These are phyloP conservation scores for Erysiphe pulchra DNA, from an alignment of 2,329 filamentous ascomycete genomes.

Conservation along the genomic window DNA sequence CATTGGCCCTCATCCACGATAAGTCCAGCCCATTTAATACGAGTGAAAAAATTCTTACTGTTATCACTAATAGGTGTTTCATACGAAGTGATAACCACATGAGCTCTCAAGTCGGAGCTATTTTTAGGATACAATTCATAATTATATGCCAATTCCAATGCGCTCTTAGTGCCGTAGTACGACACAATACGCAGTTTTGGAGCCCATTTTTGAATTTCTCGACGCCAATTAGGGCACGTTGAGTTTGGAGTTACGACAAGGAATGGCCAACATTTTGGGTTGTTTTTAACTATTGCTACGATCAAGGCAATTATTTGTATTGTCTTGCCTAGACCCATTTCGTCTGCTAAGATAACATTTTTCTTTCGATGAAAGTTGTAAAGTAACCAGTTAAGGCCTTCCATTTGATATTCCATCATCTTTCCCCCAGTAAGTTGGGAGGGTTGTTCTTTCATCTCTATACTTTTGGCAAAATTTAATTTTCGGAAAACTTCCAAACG, in stretches of 20 bases:
- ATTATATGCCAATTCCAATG: conserved; percentile 51
- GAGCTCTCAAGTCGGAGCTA: conserved; percentile 47
- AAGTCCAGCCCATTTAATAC: conserved; percentile 61
- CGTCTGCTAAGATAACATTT: conserved; percentile 81
- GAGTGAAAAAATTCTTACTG: conserved; percentile 37
- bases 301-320: conserved; percentile 76
- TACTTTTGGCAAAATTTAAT: conserved; percentile 34
- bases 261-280: conserved; percentile 64
- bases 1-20: conserved; percentile 91
- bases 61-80: conserved; percentile 59
- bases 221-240: conserved; percentile 91
- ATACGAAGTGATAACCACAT: conserved; percentile 87
- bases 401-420: conserved; percentile 79
- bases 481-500: conserved; percentile 43
- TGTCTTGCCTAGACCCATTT: conserved; percentile 96
- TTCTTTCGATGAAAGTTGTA: conserved; percentile 63
- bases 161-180: conserved; percentile 55
- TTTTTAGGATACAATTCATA: conserved; percentile 62
- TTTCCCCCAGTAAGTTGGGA: conserved; percentile 47
- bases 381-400: conserved; percentile 86
- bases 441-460: conserved; percentile 50
- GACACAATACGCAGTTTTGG: conserved; percentile 71
- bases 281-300: conserved; percentile 40
- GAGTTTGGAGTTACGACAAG: conserved; percentile 83
- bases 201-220: conserved; percentile 86